These are phyloP conservation scores for Boeremia exigua DNA, from an alignment of 2,329 filamentous ascomycete genomes.

Conservation along the genomic window DNA sequence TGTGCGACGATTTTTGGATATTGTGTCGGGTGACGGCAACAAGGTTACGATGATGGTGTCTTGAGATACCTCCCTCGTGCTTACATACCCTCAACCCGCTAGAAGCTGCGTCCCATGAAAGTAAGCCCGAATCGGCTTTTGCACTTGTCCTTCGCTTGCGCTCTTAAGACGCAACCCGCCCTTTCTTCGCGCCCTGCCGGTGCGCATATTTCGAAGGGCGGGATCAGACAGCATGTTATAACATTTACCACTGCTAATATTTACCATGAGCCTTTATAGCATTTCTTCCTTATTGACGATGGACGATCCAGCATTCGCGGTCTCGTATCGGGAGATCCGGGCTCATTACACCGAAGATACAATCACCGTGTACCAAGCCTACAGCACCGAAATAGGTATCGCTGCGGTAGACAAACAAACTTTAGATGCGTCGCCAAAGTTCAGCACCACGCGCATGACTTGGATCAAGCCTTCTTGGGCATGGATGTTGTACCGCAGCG, in stretches of 20 bases:
- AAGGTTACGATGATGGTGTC: background rate
- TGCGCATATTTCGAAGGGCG: too few species aligned
- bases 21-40: background rate
- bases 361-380: background rate
- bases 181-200: too few species aligned
- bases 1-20: background rate
- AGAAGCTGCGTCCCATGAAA: too few species aligned
- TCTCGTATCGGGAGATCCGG: background rate
- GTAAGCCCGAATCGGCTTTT: too few species aligned
- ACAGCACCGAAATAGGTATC: background rate
- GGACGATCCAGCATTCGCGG: background rate
- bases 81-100: too few species aligned
- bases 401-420: background rate
- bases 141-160: too few species aligned
- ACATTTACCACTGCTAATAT: too few species aligned
- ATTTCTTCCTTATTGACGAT: background rate
- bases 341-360: background rate
- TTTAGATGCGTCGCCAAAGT: background rate
- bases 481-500: background rate
- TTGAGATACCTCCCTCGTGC: too few species aligned
- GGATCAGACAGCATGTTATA: too few species aligned
- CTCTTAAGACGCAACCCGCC: too few species aligned
- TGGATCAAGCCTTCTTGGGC: background rate
- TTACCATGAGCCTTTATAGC: background rate
- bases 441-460: background rate